Base-by-base conservation (phyloP, 1,284 basidiomycete species). In the Trichosporon coremiiforme region DNA sequence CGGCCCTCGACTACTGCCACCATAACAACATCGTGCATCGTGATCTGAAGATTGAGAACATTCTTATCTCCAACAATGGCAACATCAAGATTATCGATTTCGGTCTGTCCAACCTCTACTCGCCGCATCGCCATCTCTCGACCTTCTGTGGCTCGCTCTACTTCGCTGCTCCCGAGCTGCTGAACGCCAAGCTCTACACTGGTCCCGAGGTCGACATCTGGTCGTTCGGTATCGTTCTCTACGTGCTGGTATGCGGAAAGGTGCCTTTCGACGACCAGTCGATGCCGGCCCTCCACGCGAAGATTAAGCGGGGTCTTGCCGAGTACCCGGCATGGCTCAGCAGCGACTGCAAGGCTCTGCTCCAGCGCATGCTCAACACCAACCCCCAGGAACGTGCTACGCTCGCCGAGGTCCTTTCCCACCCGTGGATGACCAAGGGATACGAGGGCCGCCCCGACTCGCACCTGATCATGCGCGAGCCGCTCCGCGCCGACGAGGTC, bases 31-130 rank as follows among this genome's bases (percentile, higher is more conserved):
- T 99, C 77, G 95, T 99, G 4, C 97, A 99, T 83, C 91, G 96
- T 74, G 82, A 99, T 85, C 89, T 99, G 74, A 99, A 99, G 87
- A 99, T 99, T 79, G 95, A 99, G 84, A 99, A 98, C 85, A 99
- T 99, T 77, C 90, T 99, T 78, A 98, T 99, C 77, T 98, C 95
- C 1, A 95, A 97, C 76, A 94, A 93, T 0, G 96, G 96, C 13
- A 98, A 98, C 84, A 98, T 98, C 87, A 99, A 99, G 87, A 98
- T 99, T 73, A 99, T 99, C 83, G 96, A 99, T 84, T 99, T 99
- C 85, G 96, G 96, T 60, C 87, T 99, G 10, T 98, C 95, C 33
- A 99, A 99, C 82, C 87, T 99, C n/a, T 98, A 90, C 82, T 90
- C 96, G 74, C 96, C 97, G 1, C 81, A 86, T 25, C 81, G 86